These are phyloP conservation scores for Leishmania tarentolae DNA, from an alignment of 208 protist genomes.

Conservation along the genomic window DNA sequence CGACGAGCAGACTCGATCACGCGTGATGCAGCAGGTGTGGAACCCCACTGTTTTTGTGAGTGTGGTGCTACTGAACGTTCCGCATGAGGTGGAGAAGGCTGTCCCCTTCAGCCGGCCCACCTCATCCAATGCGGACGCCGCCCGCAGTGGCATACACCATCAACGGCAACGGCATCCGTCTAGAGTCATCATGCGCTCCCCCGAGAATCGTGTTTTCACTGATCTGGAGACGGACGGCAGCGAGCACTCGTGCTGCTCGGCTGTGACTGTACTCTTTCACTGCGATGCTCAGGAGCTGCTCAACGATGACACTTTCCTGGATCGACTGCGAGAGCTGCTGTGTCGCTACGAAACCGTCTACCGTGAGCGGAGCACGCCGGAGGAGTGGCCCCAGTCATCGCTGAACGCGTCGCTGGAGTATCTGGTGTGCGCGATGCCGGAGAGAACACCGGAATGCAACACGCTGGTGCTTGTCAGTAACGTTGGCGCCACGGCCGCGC, in stretches of 20 bases:
- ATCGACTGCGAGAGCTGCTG: constrained; percentile 48
- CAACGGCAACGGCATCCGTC: constrained; percentile 3
- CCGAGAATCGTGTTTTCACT: constrained; percentile 49
- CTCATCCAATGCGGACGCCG: neutral
- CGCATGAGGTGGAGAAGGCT: constrained; percentile 30
- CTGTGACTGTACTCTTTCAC: constrained; percentile 56
- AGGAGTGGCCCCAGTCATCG: constrained; percentile 63
- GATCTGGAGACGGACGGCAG: constrained; percentile 23
- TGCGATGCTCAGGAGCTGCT: constrained; percentile 58
- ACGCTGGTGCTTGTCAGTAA: constrained; percentile 78
- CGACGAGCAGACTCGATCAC: constrained; percentile 32
- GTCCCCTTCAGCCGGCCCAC: constrained; percentile 13
- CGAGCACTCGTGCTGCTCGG: constrained; percentile 20
- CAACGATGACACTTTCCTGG: constrained; percentile 49
- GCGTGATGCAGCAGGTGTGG: constrained; percentile 75
- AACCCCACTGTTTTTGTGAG: constrained; percentile 59
- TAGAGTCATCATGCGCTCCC: constrained; percentile 38
- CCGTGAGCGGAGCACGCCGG: constrained; percentile 33
- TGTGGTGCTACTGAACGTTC: constrained; percentile 82
- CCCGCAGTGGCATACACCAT: neutral
- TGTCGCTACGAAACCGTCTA: constrained; percentile 70
- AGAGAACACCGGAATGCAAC: constrained; percentile 63
- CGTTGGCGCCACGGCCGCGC: constrained; percentile 35
- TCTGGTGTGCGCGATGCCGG: constrained; percentile 62
- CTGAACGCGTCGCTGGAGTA: constrained; percentile 71